These are phyloP conservation scores for Podaxis sp. DNA, from an alignment of 768 basidiomycete genomes.

Conservation along the genomic window DNA sequence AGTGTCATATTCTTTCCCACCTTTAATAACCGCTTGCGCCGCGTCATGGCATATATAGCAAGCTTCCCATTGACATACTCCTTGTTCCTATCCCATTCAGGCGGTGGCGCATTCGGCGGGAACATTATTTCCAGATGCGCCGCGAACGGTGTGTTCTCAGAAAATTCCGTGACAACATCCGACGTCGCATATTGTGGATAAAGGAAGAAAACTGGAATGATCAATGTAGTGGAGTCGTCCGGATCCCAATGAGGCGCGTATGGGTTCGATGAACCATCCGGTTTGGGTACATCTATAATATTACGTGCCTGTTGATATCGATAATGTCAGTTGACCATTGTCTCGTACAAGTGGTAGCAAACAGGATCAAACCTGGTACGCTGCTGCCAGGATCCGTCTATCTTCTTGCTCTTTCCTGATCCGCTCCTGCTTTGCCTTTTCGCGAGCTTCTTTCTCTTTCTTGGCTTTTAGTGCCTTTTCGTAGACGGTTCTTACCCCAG, in stretches of 20 bases:
- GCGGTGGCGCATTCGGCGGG: conserved; percentile 62
- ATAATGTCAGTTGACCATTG: conserved; percentile 10
- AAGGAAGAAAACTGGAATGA: conserved; percentile 89
- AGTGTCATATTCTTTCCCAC: conserved; percentile 90
- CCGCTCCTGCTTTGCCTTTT: conserved; percentile 48
- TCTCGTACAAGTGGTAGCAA: background rate
- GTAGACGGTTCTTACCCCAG: conserved; percentile 48
- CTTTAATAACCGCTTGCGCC: conserved; percentile 75
- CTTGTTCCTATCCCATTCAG: conserved; percentile 73
- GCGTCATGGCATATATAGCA: conserved; percentile 83
- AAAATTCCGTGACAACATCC: conserved; percentile 84
- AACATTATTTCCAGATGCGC: conserved; percentile 83
- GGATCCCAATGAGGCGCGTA: conserved; percentile 66
- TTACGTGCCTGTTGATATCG: conserved; percentile 63
- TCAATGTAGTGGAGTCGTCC: conserved; percentile 64
- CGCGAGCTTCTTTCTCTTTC: conserved; percentile 49
- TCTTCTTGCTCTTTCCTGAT: conserved; percentile 51
- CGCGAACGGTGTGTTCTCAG: conserved; percentile 80
- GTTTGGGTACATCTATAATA: conserved; percentile 54
- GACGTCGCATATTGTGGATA: conserved; percentile 90
- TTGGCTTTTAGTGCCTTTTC: conserved; percentile 47
- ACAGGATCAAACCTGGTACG: conserved; percentile 57
- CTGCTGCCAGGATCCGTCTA: conserved; percentile 51
- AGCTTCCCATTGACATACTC: conserved; percentile 68
- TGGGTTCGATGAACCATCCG: conserved; percentile 52